Base-by-base conservation (phyloP, 441 rosid species). In the Gossypium lobatum region DNA sequence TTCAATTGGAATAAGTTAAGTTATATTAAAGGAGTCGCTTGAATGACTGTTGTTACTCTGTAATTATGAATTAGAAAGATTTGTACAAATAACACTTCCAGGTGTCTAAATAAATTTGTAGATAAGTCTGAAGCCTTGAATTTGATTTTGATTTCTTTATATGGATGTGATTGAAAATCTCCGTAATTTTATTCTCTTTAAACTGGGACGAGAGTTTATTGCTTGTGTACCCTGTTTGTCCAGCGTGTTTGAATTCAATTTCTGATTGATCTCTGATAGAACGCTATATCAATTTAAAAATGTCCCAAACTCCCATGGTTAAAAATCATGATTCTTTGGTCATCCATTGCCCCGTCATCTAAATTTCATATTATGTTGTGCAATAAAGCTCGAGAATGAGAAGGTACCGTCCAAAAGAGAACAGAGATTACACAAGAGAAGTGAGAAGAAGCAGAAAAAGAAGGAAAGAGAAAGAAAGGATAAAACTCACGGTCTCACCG, bases 341-440 rank as follows among this genome's bases (percentile, higher is more conserved):
- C 59, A 71, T 75, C 71, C 55, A 21, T 69, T 70, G 72, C 64
- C 57, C 20, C 42, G 69, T 76, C 60, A 85, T 81, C 93, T 92
- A 79, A 92, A 88, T 78, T 75, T 80, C 80, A 77, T 88, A 73
- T 84, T 87, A 86, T 89, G 87, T 85, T 88, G 80, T 81, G 57
- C 67, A n/a, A 66, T 75, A 87, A 93, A 92, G 97, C 80, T 87
- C 75, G 87, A 81, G 72, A 84, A 76, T 53, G 84, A 81, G 58
- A 76, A n/a, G 61, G 80, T 72, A 78, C 81, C 80, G 71, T 14
- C 77, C 13, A 78, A 79, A 75, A 70, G 83, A 53, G 82, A 79
- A 72, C 78, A 64, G 57, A 52, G 18, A 39, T 77, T 64, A 53
- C 83, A 70, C 71, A 82, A 77, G 80, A 81, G 73, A 78, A 75